A percentile compares a stretch with the other conserved stretches of the same genome.
Evolutionary conservation across 2,329 filamentous ascomycete genomes (phyloP).

Genomic region (Penicillium sp.): DNA sequence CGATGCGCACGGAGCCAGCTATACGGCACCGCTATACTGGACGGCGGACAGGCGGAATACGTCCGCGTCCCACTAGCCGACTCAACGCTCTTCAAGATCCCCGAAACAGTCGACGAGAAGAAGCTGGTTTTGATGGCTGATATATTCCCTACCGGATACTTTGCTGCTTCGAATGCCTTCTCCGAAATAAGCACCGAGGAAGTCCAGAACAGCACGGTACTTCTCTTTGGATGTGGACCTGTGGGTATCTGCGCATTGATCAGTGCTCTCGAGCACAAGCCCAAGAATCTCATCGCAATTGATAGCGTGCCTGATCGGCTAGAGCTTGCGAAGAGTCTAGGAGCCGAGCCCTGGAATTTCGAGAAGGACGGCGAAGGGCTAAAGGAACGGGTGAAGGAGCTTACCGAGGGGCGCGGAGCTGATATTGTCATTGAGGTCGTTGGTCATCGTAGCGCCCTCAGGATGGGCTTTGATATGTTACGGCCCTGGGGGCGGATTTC

Average conservation of each 20-base stretch:
- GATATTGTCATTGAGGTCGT: constrained; percentile 79
- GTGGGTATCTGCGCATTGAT: constrained; percentile 80
- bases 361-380: constrained; percentile 60
- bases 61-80: constrained; percentile 77
- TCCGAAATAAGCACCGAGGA: constrained; percentile 53
- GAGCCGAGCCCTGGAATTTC: constrained; percentile 79
- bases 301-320: constrained; percentile 72
- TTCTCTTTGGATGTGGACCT: constrained; percentile 76
- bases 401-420: constrained; percentile 73
- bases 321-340: constrained; percentile 64
- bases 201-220: constrained; percentile 46
- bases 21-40: constrained; percentile 65
- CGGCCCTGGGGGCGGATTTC: constrained; percentile 68
- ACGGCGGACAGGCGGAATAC: constrained; percentile 77
- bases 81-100: constrained; percentile 68
- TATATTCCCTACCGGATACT: constrained; percentile 79
- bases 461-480: constrained; percentile 66
- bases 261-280: constrained; percentile 66
- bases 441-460: constrained; percentile 62
- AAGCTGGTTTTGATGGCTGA: constrained; percentile 83
- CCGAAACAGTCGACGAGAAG: constrained; percentile 64
- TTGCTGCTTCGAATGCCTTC: constrained; percentile 72
- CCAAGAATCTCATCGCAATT: constrained; percentile 70
- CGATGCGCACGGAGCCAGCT: constrained; percentile 66
- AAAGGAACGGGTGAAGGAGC: constrained; percentile 56